Evolutionary conservation across 106 monocot genomes (phyloP).

Genomic region (Dendrobium catenatum): DNA sequence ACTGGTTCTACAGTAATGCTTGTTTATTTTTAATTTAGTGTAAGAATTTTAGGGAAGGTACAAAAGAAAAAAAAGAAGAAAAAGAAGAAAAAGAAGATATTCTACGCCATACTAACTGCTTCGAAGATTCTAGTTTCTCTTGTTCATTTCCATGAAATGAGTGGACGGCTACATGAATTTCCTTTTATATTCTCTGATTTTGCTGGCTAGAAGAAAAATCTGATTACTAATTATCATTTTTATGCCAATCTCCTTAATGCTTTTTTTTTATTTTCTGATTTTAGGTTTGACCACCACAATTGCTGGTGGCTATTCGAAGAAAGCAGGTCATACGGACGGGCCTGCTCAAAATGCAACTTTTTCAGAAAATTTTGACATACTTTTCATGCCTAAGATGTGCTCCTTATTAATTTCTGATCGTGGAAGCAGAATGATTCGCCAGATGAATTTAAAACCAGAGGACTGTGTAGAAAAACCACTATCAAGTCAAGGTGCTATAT

Average conservation of each 20-base stretch:
- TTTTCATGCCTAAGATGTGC: conserved; percentile 38
- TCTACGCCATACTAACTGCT: not conserved
- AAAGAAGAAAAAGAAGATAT: not conserved
- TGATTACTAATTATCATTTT: not conserved
- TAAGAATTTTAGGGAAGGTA: not conserved
- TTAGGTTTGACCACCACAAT: conserved; percentile 53
- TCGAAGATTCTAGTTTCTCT: not conserved
- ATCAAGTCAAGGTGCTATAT: conserved; percentile 15
- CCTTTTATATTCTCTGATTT: too few relatives aligned
- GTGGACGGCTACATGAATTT: not conserved
- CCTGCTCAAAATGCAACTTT: conserved; percentile 59
- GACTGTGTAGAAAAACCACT: conserved; percentile 25
- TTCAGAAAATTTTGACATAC: conserved; percentile 39
- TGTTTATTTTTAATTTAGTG: too few relatives aligned
- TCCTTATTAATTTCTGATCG: conserved; percentile 44
- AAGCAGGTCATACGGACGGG: conserved; percentile 35
- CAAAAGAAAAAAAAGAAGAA: not conserved
- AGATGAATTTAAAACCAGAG: conserved; percentile 38
- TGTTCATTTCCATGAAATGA: not conserved
- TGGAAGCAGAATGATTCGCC: conserved; percentile 33
- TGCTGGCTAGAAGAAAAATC: not conserved
- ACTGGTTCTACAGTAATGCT: too few relatives aligned
- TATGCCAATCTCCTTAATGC: not conserved
- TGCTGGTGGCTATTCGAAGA: conserved; percentile 38
- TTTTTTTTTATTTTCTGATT: not conserved